Evolutionary conservation across 2,329 filamentous ascomycete genomes (phyloP), one percentile per base, ranked within the genome.

Genomic region (Rhynchosporium secalis): DNA sequence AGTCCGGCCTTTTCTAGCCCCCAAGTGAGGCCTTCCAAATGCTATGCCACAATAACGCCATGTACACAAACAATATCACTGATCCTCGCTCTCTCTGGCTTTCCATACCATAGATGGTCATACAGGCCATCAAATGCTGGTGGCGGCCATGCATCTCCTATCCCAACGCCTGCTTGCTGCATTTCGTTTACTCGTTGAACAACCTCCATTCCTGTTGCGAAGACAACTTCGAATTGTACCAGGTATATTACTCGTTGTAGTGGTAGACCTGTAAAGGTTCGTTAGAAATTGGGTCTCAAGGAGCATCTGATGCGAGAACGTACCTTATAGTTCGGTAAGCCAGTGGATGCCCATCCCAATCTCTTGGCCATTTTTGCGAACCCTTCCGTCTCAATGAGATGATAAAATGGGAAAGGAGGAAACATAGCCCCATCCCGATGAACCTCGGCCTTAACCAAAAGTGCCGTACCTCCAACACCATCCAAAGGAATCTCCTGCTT

Each of bases 351-450:
- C 87, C 92, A 97, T 55, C 92, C 92, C 72, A 99, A 76, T 68
- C 95, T 82, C 75, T 86, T 89, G 12, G 93, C 93, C 95, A 99
- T 99, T 78, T 94, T 96, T 20, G 95, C 93, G 73, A 99, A 99
- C 0, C 95, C 95, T 74, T 99, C 95, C 0, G 95, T 98, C 80
- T 99, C 95, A 65, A 99, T 96, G 64, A 99, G 81, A 76, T 99
- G 90, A 75, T 97, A 98, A 74, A 99, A 99, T 3, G 94, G 78
- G 74, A 99, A 99, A 0, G 95, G 86, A 20, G 95, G 95, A 78
- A 99, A 99, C 94, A 98, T 99, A 74, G 95, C 94, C 26, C 95
- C 95, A 73, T 99, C 95, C 31, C 95, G 86, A 75, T 99, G 95
- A 29, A 99, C 95, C 63, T 98, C 93, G 1, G 93, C 95, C 79